Conservation (phyloP, 2,329 filamentous ascomycete genomes). For the Neocucurbitaria cava region DNA sequence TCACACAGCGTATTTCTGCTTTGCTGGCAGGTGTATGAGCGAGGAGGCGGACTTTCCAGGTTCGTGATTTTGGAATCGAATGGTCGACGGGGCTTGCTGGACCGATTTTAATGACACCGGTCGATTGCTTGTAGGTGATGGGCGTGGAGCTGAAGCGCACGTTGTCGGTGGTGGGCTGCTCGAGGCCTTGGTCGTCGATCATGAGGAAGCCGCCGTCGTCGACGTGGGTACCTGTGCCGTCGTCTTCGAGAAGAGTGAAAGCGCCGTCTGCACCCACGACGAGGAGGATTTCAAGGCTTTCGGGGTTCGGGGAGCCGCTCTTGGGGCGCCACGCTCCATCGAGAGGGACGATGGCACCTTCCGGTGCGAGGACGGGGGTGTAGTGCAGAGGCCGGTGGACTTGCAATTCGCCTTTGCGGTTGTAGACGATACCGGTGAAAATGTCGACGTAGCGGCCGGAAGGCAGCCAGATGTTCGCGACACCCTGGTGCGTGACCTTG, state of each 20-base stretch:
- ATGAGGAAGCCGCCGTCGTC: constrained; percentile 47
- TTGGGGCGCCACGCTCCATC: constrained; percentile 53
- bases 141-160: constrained; percentile 43
- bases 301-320: constrained; percentile 59
- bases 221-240: constrained; percentile 42
- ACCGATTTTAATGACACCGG: constrained; percentile 45
- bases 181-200: constrained; percentile 51
- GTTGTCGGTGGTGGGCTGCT: constrained; percentile 29
- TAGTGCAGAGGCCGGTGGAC: constrained; percentile 59
- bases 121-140: constrained; percentile 48
- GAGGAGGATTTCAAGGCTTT: constrained; percentile 58
- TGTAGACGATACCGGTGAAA: constrained; percentile 64
- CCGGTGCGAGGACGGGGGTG: constrained; percentile 61
- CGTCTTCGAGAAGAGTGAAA: constrained; percentile 61
- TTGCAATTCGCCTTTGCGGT: constrained; percentile 61
- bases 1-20: constrained; percentile 33
- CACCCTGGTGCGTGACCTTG: constrained; percentile 54
- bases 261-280: constrained; percentile 55
- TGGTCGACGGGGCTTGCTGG: constrained; percentile 35
- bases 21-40: constrained; percentile 27
- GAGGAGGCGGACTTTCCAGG: constrained; percentile 44
- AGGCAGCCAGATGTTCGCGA: constrained; percentile 64
- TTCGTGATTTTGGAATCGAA: constrained; percentile 35
- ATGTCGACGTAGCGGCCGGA: constrained; percentile 63
- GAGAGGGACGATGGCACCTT: constrained; percentile 66